A percentile compares a stretch with the other conserved stretches of the same genome.
Evolutionary conservation across 176 grass and related monocot genomes (phyloP).

Genomic region (Lolium perenne): DNA sequence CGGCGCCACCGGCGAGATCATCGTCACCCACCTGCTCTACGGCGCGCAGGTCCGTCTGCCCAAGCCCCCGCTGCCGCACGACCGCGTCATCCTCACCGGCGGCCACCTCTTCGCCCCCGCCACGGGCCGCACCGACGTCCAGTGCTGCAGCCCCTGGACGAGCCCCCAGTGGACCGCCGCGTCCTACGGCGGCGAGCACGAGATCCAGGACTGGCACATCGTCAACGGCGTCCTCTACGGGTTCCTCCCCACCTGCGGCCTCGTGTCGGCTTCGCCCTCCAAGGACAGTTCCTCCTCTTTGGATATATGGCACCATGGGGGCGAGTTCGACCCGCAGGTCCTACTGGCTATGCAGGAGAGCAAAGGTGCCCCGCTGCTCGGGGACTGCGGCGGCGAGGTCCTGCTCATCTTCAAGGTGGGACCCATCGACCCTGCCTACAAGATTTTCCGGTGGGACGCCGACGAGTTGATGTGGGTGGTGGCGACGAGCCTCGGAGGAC

Average conservation of each 20-base stretch:
- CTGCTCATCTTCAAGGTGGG: slow-evolving; percentile 41
- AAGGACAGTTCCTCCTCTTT: background rate
- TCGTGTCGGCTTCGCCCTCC: slow-evolving; percentile 23
- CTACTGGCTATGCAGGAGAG: background rate
- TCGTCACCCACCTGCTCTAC: slow-evolving; percentile 57
- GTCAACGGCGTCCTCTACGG: slow-evolving; percentile 49
- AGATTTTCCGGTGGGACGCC: slow-evolving; percentile 50
- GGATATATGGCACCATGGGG: background rate
- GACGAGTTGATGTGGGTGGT: slow-evolving; percentile 30
- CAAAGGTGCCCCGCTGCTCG: slow-evolving; percentile 12
- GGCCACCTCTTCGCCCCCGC: slow-evolving; percentile 39
- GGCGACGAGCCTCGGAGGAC: slow-evolving; percentile 42
- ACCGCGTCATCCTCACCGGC: slow-evolving; percentile 52
- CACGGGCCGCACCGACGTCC: background rate
- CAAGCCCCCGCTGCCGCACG: slow-evolving; percentile 25
- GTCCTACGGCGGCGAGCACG: background rate
- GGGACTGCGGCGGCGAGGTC: slow-evolving; percentile 23
- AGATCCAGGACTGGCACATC: slow-evolving; percentile 15
- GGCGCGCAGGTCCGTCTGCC: slow-evolving; percentile 48
- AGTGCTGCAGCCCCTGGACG: slow-evolving; percentile 47
- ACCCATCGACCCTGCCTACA: slow-evolving; percentile 1
- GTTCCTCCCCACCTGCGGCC: slow-evolving; percentile 40
- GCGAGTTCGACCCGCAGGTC: background rate
- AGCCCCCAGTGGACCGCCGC: slow-evolving; percentile 36
- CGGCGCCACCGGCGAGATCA: slow-evolving; percentile 34